Base-by-base conservation (phyloP, 2,329 filamentous ascomycete species). In the Colletotrichum tanaceti region DNA sequence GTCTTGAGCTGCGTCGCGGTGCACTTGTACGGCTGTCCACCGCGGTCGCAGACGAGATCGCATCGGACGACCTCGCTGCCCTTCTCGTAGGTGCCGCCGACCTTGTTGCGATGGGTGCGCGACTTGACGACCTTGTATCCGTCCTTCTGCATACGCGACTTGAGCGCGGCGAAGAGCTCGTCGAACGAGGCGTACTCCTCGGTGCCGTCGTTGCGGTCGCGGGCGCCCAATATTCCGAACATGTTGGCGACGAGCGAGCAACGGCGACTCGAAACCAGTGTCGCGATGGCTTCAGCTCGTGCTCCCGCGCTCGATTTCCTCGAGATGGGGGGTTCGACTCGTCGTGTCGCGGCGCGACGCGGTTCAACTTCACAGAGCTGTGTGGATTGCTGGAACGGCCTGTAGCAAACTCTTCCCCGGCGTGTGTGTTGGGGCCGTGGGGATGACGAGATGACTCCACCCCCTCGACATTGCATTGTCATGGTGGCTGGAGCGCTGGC, bases 121-220 rank as follows among this genome's bases (percentile, higher is more conserved):
- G 79, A 76, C 73, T 82, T 83, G 75, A 83, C 81, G 62, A 83
- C 79, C 70, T 82, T 82, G 78, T 82, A 83, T 67, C 81, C 81
- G 65, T 83, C 78, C 72, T 81, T 81, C 65, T 79, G 76, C 77
- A 82, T 82, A 41, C 78, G 79, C 59, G 76, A 74, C 68, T 78
- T 82, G 46, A 83, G 75, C 43, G 80, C 76, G 49, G 75, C 74
- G 70, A 83, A 80, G 24, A 83, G 75, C 16, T 82, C 80, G 18
- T 83, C 81, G 70, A 79, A 82, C n/a, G 78, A 77, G 60, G 72
- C 72, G 70, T 77, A 83, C 62, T 74, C 73, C 69, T 78, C 74
- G 35, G 60, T 79, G 79, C 70, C 66, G 35, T 57, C 62, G 65
- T 58, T 65, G 38, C 79, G 75, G 16, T 78, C 74, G 60, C 80